Conservation (phyloP, 2,329 filamentous ascomycete genomes). For the Atkinsonella hypoxylon region DNA sequence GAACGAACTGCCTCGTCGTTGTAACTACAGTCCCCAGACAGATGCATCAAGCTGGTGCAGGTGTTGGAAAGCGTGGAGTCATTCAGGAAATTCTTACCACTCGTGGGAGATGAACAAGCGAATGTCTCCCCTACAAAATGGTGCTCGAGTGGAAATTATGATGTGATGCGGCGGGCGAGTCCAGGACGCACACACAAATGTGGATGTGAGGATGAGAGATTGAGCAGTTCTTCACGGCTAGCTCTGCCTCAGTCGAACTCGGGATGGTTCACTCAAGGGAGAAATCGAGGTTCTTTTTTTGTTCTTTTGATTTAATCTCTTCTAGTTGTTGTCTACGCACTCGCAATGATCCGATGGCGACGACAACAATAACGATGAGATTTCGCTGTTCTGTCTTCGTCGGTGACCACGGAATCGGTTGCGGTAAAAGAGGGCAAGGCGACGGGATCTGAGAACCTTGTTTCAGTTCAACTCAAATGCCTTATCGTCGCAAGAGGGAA, state of each 20-base stretch:
- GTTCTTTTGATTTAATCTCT: slow-evolving; percentile 12
- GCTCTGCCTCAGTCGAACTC: slow-evolving; percentile 9
- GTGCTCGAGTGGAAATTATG: slow-evolving; percentile 20
- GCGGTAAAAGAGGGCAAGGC: slow-evolving; percentile 16
- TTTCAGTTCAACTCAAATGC: slow-evolving; percentile 27
- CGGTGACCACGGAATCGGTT: slow-evolving; percentile 24
- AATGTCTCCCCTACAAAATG: slow-evolving; percentile 78
- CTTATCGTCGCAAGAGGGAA: slow-evolving; percentile 14
- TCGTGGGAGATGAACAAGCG: slow-evolving; percentile 88
- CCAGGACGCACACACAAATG: slow-evolving; percentile 10
- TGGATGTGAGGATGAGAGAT: neutral
- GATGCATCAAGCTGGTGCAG: too few species aligned
- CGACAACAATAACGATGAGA: slow-evolving; percentile 18
- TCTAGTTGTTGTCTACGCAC: slow-evolving; percentile 26
- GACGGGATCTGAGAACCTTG: slow-evolving; percentile 28
- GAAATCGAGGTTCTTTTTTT: slow-evolving; percentile 12
- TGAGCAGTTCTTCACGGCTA: neutral
- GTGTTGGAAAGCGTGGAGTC: too few species aligned
- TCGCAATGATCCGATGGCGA: slow-evolving; percentile 22
- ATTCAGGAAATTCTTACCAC: slow-evolving; percentile 38
- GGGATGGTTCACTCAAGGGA: slow-evolving; percentile 20
- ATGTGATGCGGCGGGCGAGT: slow-evolving; percentile 11
- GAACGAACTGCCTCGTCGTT: too few species aligned
- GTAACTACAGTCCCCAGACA: neutral
- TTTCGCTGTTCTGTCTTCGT: slow-evolving; percentile 23